Base-by-base conservation (phyloP, 2,329 filamentous ascomycete species). In the Sporothrix brasiliensis region DNA sequence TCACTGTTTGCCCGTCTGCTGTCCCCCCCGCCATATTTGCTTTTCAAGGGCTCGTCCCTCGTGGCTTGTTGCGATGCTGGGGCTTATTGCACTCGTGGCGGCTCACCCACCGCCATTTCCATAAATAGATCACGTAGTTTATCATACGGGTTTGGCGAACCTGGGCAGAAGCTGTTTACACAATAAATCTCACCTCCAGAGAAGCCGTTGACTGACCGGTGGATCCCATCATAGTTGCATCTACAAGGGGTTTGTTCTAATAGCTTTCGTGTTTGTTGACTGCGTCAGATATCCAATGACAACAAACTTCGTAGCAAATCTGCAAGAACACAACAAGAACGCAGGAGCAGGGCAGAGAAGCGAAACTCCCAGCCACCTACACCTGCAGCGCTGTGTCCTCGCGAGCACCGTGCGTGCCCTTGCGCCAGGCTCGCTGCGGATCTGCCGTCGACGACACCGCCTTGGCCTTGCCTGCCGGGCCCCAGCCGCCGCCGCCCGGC, bases 401-500 rank as follows among this genome's bases (percentile, higher is more conserved):
- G 74, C 87, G 81, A 24, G 83, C 83, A 11, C 83, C 85, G 75
- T 85, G 83, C 69, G 85, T 88, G 0, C 87, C 88, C 76, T 84
- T 86, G 74, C 81, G 82, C 86, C 86, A 88, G 11, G 76, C 77
- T 69, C 81, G 79, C 19, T 79, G 86, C 56, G 81, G 82, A 80
- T 97, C 92, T 67, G 79, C 78, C 67, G 78, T 75, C 27, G 70
- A 1, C 50, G 80, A 83, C 67, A 83, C 81, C 49, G 83, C 80
- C 77, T 84, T 89, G 74, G 87, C 83, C 70, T 86, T 82, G 0
- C 89, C 90, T 0, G 83, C 81, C 52, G 79, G 79, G 0, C 91
- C 91, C 91, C 91, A 94, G 0, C 89, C 92, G 54, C 92, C 92
- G 69, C 92, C 92, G 41, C 92, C 92, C 2, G 92, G 92, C 4